phyloP scores from a whole-genome alignment of 768 basidiomycete species.

The Trametes cubensis region DNA sequence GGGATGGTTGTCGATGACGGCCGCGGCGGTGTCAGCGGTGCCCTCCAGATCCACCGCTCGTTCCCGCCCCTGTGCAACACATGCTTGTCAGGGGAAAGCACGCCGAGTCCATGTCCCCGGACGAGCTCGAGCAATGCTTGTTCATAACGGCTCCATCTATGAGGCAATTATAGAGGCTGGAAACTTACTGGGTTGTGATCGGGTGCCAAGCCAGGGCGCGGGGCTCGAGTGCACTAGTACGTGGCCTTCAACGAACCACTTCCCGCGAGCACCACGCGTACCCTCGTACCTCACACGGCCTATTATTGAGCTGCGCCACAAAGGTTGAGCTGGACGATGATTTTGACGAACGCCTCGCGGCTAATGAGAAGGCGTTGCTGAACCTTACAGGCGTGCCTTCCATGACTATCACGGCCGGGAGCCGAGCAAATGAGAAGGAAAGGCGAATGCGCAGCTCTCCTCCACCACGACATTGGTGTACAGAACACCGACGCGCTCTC shows the following conservation, averaged over 20 bases:
- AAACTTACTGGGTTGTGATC: background rate
- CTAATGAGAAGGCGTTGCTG: constrained; percentile 5
- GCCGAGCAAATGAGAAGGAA: background rate
- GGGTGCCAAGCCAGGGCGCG: constrained; percentile 16
- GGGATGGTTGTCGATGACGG: background rate
- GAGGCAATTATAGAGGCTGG: background rate
- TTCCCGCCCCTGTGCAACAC: background rate
- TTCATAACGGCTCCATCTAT: background rate
- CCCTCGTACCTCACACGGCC: background rate
- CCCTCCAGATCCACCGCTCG: background rate
- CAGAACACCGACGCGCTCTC: background rate
- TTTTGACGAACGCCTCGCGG: background rate
- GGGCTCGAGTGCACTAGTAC: background rate
- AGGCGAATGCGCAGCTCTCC: background rate
- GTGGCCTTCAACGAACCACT: background rate
- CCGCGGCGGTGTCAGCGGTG: no score
- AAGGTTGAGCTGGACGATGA: background rate
- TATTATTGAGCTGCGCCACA: background rate
- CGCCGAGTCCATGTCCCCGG: no score
- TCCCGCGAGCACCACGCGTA: background rate
- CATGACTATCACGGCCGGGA: background rate
- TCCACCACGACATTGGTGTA: no score
- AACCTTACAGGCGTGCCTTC: background rate
- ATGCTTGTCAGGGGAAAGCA: background rate
- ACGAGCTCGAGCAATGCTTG: background rate